Conservation (phyloP, 805 yeast genomes). For the Citeromyces nyonsensis region DNA sequence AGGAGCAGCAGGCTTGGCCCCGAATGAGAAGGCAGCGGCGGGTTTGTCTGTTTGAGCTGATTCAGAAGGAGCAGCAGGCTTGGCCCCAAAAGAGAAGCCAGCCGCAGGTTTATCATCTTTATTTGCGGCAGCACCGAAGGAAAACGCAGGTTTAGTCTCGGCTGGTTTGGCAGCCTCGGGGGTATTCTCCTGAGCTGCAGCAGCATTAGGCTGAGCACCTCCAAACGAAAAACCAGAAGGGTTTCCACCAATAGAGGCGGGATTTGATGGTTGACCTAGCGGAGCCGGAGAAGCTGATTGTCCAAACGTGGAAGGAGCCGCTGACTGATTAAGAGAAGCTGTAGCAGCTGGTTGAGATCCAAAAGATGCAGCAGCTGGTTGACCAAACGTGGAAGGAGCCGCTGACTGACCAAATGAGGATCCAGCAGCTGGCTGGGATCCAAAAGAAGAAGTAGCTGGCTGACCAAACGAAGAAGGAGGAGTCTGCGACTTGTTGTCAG, state of each 20-base stretch:
- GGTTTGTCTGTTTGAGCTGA: no score
- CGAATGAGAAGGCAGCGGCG: conserved; percentile 5
- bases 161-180: no score
- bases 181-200: no score
- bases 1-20: conserved; percentile 3
- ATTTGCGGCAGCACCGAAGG: background rate
- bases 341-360: conserved; percentile 4
- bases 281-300: no score
- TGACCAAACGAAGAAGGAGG: conserved; percentile 6
- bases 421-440: conserved; percentile 2
- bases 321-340: no score
- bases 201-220: no score
- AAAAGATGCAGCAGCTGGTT: conserved; percentile 2
- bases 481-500: conserved; percentile 3
- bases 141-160: background rate
- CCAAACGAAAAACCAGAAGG: background rate
- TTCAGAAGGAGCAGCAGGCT: conserved; percentile 2
- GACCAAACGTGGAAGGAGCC: conserved; percentile 2
- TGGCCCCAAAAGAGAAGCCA: conserved; percentile 5
- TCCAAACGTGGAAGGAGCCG: background rate
- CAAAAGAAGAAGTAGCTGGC: conserved; percentile 4
- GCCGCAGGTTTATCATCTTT: conserved; percentile 1
- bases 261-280: no score
- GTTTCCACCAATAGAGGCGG: no score
- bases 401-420: conserved; percentile 1